These are phyloP conservation scores for Fusarium verticillioides DNA, from an alignment of 2,329 filamentous ascomycete species.

Conservation along the genomic window DNA sequence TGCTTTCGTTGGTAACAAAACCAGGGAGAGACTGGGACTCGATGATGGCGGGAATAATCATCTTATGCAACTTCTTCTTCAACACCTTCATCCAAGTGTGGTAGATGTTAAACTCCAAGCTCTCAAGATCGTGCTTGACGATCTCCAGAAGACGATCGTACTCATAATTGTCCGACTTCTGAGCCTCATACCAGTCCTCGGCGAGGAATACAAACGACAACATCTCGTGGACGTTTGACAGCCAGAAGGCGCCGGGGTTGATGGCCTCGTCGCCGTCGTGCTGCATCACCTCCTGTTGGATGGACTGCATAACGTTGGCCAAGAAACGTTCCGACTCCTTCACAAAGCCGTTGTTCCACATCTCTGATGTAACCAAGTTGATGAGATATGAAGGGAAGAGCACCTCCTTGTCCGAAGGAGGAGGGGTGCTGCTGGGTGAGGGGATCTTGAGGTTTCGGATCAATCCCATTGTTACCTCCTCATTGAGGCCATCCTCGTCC, in stretches of 20 bases:
- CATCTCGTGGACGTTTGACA: constrained; percentile 99
- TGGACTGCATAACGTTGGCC: constrained; percentile 99
- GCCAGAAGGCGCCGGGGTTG: constrained; percentile 97
- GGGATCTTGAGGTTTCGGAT: constrained; percentile 98
- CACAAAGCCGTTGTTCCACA: constrained; percentile 99
- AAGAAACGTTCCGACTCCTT: constrained; percentile 99
- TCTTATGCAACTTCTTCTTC: constrained; percentile 99
- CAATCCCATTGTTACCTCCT: constrained; percentile 95
- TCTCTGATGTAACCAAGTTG: constrained; percentile 98
- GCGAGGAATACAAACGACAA: constrained; percentile 98
- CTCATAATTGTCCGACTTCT: constrained; percentile 99
- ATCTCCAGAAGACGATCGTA: constrained; percentile 98
- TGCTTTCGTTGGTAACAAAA: constrained; percentile 98
- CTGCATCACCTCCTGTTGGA: constrained; percentile 99
- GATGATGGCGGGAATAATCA: constrained; percentile 99
- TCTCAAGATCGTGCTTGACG: constrained; percentile 98
- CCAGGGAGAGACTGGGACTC: constrained; percentile 98
- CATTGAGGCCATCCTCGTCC: constrained; percentile 94
- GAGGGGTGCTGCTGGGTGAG: constrained; percentile 83
- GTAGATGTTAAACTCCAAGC: constrained; percentile 99
- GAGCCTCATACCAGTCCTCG: constrained; percentile 99
- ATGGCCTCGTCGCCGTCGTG: constrained; percentile 97
- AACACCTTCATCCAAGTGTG: constrained; percentile 99
- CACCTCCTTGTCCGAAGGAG: constrained; percentile 97
- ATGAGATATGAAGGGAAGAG: constrained; percentile 99